A percentile compares a stretch with the other conserved stretches of the same genome.
These are phyloP conservation scores for Cyberlindnera maclurae DNA, from an alignment of 805 yeast genomes.

Conservation along the genomic window DNA sequence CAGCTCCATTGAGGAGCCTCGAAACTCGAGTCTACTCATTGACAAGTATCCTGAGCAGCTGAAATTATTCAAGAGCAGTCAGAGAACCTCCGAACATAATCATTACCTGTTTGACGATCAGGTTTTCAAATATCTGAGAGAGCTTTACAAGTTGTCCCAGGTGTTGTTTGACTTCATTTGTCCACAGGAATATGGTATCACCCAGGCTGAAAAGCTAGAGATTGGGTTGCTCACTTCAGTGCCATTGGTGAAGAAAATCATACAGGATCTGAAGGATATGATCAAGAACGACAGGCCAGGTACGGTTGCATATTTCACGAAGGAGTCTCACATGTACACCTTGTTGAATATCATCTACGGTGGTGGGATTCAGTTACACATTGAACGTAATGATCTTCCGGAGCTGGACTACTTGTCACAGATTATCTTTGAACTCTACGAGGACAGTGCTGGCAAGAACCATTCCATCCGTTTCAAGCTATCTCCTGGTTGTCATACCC, in stretches of 20 bases:
- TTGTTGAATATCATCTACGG: constrained; percentile 85
- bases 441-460: constrained; percentile 68
- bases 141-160: constrained; percentile 82
- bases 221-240: constrained; percentile 91
- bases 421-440: constrained; percentile 88
- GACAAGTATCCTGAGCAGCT: constrained; percentile 25
- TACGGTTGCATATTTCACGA: constrained; percentile 85
- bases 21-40: constrained; percentile 22
- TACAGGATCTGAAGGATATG: constrained; percentile 74
- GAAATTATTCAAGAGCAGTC: constrained; percentile 19
- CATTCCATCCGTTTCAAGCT: constrained; percentile 88
- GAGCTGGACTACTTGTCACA: constrained; percentile 94
- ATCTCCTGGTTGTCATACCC: constrained; percentile 97
- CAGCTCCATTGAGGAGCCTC: constrained; percentile 31
- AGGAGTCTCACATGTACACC: constrained; percentile 95
- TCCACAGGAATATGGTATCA: constrained; percentile 98
- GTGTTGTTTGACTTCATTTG: constrained; percentile 94
- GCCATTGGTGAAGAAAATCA: constrained; percentile 85
- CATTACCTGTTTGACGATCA: constrained; percentile 69
- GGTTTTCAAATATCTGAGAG: constrained; percentile 73
- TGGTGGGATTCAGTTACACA: constrained; percentile 89
- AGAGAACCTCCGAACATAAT: constrained; percentile 12
- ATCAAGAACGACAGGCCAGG: constrained; percentile 75
- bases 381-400: constrained; percentile 91
- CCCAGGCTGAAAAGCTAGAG: constrained; percentile 90